Evolutionary conservation across 129 eudicot genomes (phyloP), one percentile per base, ranked within the genome.

Genomic region (Artemisia annua): DNA sequence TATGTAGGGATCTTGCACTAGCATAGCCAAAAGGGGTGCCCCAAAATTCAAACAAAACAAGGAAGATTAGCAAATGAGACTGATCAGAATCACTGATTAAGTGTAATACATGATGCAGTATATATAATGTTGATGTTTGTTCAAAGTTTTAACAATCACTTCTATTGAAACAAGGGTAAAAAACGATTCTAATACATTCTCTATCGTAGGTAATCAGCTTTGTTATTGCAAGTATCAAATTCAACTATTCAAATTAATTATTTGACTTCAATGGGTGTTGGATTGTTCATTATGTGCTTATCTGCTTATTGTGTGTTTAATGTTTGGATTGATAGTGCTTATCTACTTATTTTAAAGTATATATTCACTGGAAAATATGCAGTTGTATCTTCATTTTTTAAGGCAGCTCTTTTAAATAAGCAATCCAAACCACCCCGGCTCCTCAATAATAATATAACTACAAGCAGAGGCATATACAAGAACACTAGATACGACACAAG

Each of bases 1-100:
- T 82, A 56, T 77, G 87, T 49, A 89, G 80, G 5, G 91, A 82
- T 35, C 86, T 66, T 11, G 92, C 86, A 46, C 96, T 89, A 67
- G 55, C 65, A 84, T 64, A 77, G 62, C 61, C 44, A 63, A 54
- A 50, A 48, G 30, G 52, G 43, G 12, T 13, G 51, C 43, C 75
- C 57, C 60, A 53, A 54, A 74, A 68, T 48, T 22, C 26, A 24
- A 69, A 19, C 26, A 70, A 20, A 70, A 62, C 50, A 70, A 43
- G 5, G 28, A 11, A 51, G n/a, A 70, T 63, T 52, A 53, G 72
- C 7, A 44, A 12, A 63, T 39, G 44, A 70, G 81, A 62, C 32
- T 35, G 28, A 52, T 35, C 19, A 43, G 22, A 24, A 48, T 48
- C 50, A 72, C 17, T 15, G 24, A 55, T 70, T 12, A 28, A 16